A percentile compares a stretch with the other conserved stretches of the same genome.
Evolutionary conservation across 75 land plant species (phyloP).

Genomic region (Cryptomeria japonica): DNA sequence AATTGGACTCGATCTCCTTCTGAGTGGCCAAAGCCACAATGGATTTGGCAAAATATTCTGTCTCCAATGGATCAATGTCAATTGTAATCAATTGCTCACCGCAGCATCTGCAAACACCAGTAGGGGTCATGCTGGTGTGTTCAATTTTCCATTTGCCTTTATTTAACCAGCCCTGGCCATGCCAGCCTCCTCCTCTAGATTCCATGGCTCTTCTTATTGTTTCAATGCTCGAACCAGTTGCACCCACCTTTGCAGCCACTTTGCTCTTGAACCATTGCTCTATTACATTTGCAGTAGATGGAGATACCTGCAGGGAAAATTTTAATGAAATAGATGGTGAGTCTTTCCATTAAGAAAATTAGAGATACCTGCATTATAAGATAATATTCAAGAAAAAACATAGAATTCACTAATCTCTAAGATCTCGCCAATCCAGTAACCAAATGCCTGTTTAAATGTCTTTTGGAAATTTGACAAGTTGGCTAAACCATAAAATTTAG

Average conservation of each 20-base stretch:
- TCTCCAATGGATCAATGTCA: constrained; percentile 84
- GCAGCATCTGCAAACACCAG: constrained; percentile 65
- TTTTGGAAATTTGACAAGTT: not conserved
- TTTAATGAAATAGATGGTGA: not conserved
- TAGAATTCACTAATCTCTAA: not conserved
- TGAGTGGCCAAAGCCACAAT: constrained; percentile 63
- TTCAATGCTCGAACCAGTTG: constrained; percentile 24
- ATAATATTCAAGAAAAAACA: not conserved
- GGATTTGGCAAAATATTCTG: constrained; percentile 80
- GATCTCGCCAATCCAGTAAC: not conserved
- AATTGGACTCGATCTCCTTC: constrained; percentile 64
- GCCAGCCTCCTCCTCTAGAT: constrained; percentile 93
- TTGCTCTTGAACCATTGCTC: constrained; percentile 75
- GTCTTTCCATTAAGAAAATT: not conserved
- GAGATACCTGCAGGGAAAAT: constrained; percentile 26
- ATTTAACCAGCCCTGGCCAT: constrained; percentile 92
- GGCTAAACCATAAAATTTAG: not conserved
- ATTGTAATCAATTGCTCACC: constrained; percentile 71
- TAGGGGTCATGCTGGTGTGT: constrained; percentile 32
- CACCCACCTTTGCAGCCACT: constrained; percentile 42
- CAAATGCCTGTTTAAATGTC: not conserved
- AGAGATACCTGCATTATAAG: not conserved
- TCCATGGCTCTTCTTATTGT: constrained; percentile 41
- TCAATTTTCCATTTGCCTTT: constrained; percentile 68
- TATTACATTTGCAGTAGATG: constrained; percentile 50